Base-by-base conservation (phyloP, 164 flowering plant species). In the Macadamia integrifolia region DNA sequence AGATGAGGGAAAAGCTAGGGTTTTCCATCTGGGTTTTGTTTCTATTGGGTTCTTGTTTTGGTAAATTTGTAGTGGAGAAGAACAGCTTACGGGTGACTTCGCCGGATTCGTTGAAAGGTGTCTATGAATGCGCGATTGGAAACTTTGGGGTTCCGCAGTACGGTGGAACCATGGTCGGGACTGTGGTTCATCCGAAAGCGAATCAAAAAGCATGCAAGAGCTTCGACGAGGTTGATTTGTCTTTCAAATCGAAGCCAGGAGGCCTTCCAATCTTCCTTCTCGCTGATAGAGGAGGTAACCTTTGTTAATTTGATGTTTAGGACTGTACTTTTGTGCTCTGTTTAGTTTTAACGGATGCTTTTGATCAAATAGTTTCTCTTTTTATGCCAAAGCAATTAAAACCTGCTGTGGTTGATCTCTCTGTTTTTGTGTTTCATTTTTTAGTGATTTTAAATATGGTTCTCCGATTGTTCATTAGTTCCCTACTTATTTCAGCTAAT, bases 141-240 rank as follows among this genome's bases (percentile, higher is more conserved):
- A 90, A 94, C 68, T 94, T 94, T 74, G 99, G 99, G 32, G 89
- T 94, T 72, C 98, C 99, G 73, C 87, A 90, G 56, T 90, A 90
- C 72, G 98, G 99, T 57, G 99, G 98, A 35, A 82, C 88, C 15
- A 67, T 92, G 85, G 74, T 79, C 31, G 99, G 99, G 3, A 80
- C 81, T 28, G 96, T 90, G 17, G 72, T 81, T 48, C 92, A 85
- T 71, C 98, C 97, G 0, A 82, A 82, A 71, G 62, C 86, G 23
- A 88, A 92, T 79, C 90, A 90, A 23, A 85, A 87, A 74, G 93
- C 87, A 3, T 94, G 99, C 72, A 86, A 81, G 75, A 72, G 58
- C n/a, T 94, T 87, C 61, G 75, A 74, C 1, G 86, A 82, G n/a
- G 70, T 76, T 42, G 90, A 77, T 69, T 48, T 85, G 60, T 78